Percentiles rank a stretch among this genome's conserved stretches.
Evolutionary conservation across 176 grass and related monocot species (phyloP).

Genomic region (Hordeum marinum): DNA sequence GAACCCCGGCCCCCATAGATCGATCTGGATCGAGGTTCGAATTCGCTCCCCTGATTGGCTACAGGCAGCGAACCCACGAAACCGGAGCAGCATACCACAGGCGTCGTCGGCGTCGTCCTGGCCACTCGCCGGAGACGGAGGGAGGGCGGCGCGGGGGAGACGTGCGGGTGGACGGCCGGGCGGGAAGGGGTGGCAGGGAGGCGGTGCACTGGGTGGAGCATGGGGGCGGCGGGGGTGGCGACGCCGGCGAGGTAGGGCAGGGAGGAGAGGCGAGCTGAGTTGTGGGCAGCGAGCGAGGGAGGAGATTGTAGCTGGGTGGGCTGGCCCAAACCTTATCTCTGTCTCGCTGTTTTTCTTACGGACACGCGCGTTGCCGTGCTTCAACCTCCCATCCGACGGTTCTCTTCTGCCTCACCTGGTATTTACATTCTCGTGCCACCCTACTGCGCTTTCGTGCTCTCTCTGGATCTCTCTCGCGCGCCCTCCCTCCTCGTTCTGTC

Average conservation of each 20-base stretch:
- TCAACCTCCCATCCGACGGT: constrained; percentile 3
- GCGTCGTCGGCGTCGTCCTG: neutral
- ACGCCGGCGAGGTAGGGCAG: constrained; percentile 11
- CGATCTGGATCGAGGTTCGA: constrained; percentile 13
- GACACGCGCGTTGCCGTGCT: neutral
- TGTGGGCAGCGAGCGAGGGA: neutral
- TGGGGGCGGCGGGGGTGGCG: neutral
- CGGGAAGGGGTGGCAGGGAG: neutral
- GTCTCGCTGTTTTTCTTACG: neutral
- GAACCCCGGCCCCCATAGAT: neutral
- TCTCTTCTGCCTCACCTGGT: neutral
- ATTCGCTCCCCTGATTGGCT: neutral
- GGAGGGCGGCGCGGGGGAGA: neutral
- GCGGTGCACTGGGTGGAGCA: constrained; percentile 3
- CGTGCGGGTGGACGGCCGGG: neutral
- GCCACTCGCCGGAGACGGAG: neutral
- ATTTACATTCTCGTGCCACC: neutral
- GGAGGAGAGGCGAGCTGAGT: constrained; percentile 1
- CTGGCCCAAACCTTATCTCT: constrained; percentile 20
- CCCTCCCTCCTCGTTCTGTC: neutral
- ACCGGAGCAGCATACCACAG: constrained; percentile 6
- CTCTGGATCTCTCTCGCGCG: neutral
- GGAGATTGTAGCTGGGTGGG: constrained; percentile 16
- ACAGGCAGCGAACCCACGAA: neutral
- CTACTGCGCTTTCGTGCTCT: neutral